Evolutionary conservation across 345 rosid species (phyloP).

Genomic region (Turritis glabra): DNA sequence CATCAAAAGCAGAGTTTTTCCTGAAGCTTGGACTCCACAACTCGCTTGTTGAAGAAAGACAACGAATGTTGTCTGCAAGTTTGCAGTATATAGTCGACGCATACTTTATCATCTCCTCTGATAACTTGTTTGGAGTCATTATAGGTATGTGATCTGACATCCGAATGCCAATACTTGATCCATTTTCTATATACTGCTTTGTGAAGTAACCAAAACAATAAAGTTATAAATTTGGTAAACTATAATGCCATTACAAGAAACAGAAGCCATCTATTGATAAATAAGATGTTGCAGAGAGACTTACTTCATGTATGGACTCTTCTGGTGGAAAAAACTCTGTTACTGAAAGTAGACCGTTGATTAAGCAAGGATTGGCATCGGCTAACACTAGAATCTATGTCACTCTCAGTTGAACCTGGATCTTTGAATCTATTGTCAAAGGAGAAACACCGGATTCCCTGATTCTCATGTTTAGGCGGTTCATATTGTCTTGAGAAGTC

Average conservation of each 20-base stretch:
- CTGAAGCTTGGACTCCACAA: too few relatives aligned
- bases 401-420: background rate
- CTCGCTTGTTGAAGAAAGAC: too few relatives aligned
- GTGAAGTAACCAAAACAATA: conserved; percentile 6
- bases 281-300: too few relatives aligned
- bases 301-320: conserved; percentile 65
- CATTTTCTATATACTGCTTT: conserved; percentile 61
- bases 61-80: too few relatives aligned
- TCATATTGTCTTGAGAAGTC: background rate
- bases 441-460: conserved; percentile 32
- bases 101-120: conserved; percentile 93
- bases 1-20: too few relatives aligned
- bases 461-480: conserved; percentile 3
- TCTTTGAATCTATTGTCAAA: background rate
- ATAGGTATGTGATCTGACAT: conserved; percentile 70
- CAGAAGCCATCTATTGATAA: background rate
- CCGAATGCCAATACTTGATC: conserved; percentile 63
- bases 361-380: background rate
- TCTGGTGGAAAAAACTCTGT: background rate
- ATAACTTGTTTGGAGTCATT: conserved; percentile 80
- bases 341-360: background rate
- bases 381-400: background rate
- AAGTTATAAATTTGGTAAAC: too few relatives aligned
- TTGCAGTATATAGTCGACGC: conserved; percentile 74
- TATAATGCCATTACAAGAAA: background rate